Evolutionary conservation across 164 flowering plant species (phyloP), one percentile per base, ranked within the genome.

Genomic region (Umbilicus rupestris): DNA sequence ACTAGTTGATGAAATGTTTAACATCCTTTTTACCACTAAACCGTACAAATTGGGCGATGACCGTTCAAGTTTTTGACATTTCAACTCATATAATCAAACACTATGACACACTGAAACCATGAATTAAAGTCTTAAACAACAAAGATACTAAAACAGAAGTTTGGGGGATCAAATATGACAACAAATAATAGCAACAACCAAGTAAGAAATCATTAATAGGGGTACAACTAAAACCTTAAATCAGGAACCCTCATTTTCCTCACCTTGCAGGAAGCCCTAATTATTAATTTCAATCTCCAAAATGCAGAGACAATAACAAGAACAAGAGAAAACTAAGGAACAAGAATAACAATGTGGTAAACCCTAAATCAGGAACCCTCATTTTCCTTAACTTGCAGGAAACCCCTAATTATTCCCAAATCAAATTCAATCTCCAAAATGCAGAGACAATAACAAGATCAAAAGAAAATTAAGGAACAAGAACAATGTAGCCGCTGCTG

Each of bases 251-350:
- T 55, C 60, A 3, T 55, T 35, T 41, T 9, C 44, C 7, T 14
- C 16, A 41, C 2, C 44, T 2, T 9, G 2, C 28, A 14, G 28
- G 19, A 11, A 28, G 37, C 60, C 60, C 60, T 26, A 28, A 55
- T 55, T 55, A 55, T 28, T 55, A 55, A 55, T 26, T 26, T 28
- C 60, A 55, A 55, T 55, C 60, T 26, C 60, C 60, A 28, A 28
- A 55, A 19, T 55, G 33, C 33, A 55, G 31, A 7, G 30, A 52
- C 58, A 52, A 52, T 22, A 6, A 8, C 15, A 24, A 24, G 58
- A 52, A 2, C 58, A 50, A 50, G 29, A 22, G 58, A 55, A 55
- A 26, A 11, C 29, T 3, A 55, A 55, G 16, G 9, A 26, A 55
- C 60, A 55, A 55, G 31, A n/a, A n/a, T n/a, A 55, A 26, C 33